Percentiles rank a stretch among this genome's conserved stretches.
Conservation (phyloP, 805 yeast genomes). For the Pichia sporocuriosa region DNA sequence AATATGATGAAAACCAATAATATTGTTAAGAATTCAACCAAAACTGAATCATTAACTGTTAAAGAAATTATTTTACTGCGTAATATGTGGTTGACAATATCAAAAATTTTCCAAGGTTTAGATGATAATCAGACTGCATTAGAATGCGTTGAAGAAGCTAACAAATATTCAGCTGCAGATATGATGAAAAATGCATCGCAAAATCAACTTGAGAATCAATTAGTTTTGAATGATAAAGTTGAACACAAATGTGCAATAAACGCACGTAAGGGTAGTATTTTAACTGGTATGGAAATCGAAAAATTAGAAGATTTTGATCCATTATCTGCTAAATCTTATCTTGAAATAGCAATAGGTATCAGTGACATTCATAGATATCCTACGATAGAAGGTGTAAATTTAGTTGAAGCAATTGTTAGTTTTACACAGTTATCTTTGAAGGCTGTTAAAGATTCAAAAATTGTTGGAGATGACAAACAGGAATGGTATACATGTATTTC, state of each 20-base stretch:
- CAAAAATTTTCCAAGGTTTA: slow-evolving; percentile 53
- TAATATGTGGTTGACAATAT: slow-evolving; percentile 68
- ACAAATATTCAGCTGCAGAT: slow-evolving; percentile 20
- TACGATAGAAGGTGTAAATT: neutral
- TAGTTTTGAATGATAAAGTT: neutral
- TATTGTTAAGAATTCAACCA: neutral
- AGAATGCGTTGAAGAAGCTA: slow-evolving; percentile 69
- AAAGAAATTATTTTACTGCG: slow-evolving; percentile 41
- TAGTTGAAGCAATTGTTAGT: slow-evolving; percentile 8
- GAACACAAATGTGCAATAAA: neutral
- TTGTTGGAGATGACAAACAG: no score
- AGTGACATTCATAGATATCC: slow-evolving; percentile 1
- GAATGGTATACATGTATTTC: neutral
- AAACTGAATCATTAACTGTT: neutral
- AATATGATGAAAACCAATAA: neutral
- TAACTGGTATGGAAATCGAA: no score
- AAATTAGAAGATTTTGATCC: no score
- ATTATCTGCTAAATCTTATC: no score
- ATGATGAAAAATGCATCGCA: neutral
- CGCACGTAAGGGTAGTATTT: slow-evolving; percentile 10
- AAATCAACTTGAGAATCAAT: neutral
- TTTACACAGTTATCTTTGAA: neutral
- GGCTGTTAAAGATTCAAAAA: no score
- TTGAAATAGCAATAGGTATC: neutral
- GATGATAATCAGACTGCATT: slow-evolving; percentile 55